Base-by-base conservation (phyloP, 495 filamentous ascomycete species). In the Xylaria curta region DNA sequence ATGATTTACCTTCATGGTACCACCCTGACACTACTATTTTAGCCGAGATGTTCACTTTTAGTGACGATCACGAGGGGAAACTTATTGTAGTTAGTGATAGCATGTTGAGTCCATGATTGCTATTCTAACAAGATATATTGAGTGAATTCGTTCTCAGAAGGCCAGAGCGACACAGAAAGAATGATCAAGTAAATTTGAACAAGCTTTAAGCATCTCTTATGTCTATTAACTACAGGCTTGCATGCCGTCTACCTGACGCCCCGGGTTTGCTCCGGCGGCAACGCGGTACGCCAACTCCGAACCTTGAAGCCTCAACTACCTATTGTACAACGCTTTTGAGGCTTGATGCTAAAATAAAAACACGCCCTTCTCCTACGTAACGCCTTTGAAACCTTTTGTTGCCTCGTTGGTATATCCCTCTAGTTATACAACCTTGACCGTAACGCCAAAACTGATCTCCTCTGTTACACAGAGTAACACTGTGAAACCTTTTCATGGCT, bases 341-440 rank as follows among this genome's bases (percentile, higher is more conserved):
- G 62, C 69, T 58, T 15, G 13, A 66, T 71, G 69, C 62, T 59
- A 24, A 56, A 56, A 31, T 58, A 36, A 21, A 19, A 66, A 26
- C n/a, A 59, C 2, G 58, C 24, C 40, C 40, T 66, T 46, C 59
- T 51, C 69, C 1, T 66, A 31, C 42, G 19, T 59, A 71, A 71
- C 69, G 69, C 69, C 69, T 58, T 19, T 31, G 53, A 26, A 72
- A 15, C 56, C 24, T 72, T 67, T 62, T 70, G 46, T 56, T 53
- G 46, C 60, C 70, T 31, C 72, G 60, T 73, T 78, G 77, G 77
- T 78, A 79, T 78, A 76, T 78, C 72, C 74, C 71, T 73, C 70
- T 79, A 77, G 56, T 78, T 79, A 78, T 79, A 78, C 76, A 78
- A 76, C 72, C 71, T 59, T 71, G 38, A 46, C 70, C 64, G n/a